phyloP scores from a whole-genome alignment of 768 basidiomycete genomes.

The Xerocomellus intermedius region DNA sequence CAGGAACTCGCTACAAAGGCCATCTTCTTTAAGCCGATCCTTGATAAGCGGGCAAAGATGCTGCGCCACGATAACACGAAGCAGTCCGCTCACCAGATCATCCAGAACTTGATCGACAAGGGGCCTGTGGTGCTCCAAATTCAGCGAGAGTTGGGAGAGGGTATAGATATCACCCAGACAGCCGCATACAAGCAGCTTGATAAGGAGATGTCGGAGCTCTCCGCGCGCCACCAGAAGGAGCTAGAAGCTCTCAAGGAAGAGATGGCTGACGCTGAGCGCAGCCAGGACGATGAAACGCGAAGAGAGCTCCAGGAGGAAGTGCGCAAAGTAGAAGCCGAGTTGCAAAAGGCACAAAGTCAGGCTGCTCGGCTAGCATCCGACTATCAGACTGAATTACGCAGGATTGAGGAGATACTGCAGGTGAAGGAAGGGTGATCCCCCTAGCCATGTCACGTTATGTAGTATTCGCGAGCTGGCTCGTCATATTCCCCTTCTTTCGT shows the following conservation, averaged over 20 bases:
- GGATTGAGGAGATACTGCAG: conserved; percentile 33
- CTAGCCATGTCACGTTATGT: conserved; percentile 22
- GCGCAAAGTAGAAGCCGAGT: conserved; percentile 30
- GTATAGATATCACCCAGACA: conserved; percentile 51
- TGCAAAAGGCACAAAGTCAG: conserved; percentile 30
- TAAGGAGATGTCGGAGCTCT: conserved; percentile 46
- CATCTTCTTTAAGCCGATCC: conserved; percentile 50
- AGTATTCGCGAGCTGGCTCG: conserved; percentile 24
- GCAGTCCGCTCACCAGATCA: conserved; percentile 45
- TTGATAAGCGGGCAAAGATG: conserved; percentile 45
- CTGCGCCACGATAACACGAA: conserved; percentile 42
- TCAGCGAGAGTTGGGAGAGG: conserved; percentile 51
- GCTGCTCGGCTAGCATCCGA: conserved; percentile 32
- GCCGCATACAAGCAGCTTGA: conserved; percentile 52
- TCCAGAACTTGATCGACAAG: conserved; percentile 42
- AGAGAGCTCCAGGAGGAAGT: conserved; percentile 44
- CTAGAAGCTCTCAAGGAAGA: conserved; percentile 46
- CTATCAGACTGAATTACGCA: conserved; percentile 34
- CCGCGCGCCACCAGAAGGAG: conserved; percentile 45
- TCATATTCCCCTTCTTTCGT: conserved; percentile 5
- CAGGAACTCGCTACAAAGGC: conserved; percentile 39
- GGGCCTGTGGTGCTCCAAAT: conserved; percentile 47
- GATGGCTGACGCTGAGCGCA: conserved; percentile 44
- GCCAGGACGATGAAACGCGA: conserved; percentile 47
- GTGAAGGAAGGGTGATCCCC: conserved; percentile 29